Evolutionary conservation across 2,329 filamentous ascomycete species (phyloP), one percentile per base, ranked within the genome.

Genomic region (Colletotrichum gloeosporioides): DNA sequence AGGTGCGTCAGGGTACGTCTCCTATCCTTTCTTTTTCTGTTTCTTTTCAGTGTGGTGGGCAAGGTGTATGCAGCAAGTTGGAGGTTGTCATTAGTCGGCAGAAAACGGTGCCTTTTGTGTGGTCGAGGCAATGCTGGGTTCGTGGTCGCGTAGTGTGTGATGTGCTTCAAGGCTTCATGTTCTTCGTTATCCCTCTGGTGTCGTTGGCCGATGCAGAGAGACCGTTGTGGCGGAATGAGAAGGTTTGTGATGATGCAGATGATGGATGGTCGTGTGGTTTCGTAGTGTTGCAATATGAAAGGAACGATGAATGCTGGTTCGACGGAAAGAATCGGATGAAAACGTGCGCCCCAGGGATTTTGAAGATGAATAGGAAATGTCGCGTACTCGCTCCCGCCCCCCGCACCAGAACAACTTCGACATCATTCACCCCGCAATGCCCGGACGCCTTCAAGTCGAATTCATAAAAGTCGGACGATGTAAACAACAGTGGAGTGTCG

Each of bases 281-380:
- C 73, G 73, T 75, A 66, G 72, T 73, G 55, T 68, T 68, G 73
- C 69, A 69, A 63, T 62, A 59, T 71, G 63, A 76, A 73, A 73
- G 39, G 39, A 68, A 73, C 68, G 69, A 69, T 73, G 64, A 34
- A 69, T 69, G 73, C 64, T 63, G 57, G 69, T 68, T 63, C 64
- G 44, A 76, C 69, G n/a, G 25, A 49, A 64, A 69, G 44, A 69
- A 68, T 73, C 57, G 63, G 55, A 69, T 64, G 73, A 75, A 62
- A 57, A 57, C 69, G n/a, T 73, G 63, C 64, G 73, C 63, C 63
- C 39, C n/a, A 64, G 55, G 44, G 22, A 25, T 31, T 34, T 68
- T 18, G 63, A 64, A 32, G 63, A 73, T 73, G 69, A 64, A 73
- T 55, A 64, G 57, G 22, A 64, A 76, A 69, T 65, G 73, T 68